Percentiles rank a stretch among this genome's conserved stretches.
Evolutionary conservation across 768 basidiomycete species (phyloP).

Genomic region (Suillus luteus): DNA sequence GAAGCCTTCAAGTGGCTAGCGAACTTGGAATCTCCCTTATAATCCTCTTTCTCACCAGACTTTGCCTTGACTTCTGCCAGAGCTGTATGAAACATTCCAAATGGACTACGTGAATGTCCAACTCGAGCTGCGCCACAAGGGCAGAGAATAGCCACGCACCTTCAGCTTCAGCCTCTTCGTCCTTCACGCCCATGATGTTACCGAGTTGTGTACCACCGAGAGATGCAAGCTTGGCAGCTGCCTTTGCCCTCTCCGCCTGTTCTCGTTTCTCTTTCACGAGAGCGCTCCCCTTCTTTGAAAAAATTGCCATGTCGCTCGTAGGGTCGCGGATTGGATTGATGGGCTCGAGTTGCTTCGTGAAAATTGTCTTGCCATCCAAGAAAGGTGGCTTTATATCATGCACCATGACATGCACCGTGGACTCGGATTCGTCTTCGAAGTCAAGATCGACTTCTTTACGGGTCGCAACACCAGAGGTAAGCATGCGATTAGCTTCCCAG

Average conservation of each 20-base stretch:
- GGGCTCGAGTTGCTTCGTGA: conserved; percentile 94
- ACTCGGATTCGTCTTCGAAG: conserved; percentile 95
- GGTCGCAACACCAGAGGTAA: conserved; percentile 92
- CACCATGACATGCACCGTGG: conserved; percentile 95
- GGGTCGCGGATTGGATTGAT: conserved; percentile 95
- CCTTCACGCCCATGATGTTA: conserved; percentile 96
- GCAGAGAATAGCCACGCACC: conserved; percentile 53
- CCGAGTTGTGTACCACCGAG: conserved; percentile 93
- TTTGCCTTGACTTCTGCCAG: conserved; percentile 50
- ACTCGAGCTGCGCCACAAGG: conserved; percentile 43
- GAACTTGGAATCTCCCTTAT: conserved; percentile 96
- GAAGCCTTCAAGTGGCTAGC: conserved; percentile 88
- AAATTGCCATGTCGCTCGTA: conserved; percentile 93
- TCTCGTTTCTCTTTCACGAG: conserved; percentile 96
- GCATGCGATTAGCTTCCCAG: conserved; percentile 98
- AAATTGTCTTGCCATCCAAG: conserved; percentile 93
- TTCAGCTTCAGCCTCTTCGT: conserved; percentile 91
- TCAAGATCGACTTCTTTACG: conserved; percentile 87
- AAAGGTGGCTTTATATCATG: conserved; percentile 98
- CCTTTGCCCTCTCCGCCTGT: conserved; percentile 93
- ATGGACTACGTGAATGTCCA: conserved; percentile 80
- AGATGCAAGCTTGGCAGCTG: conserved; percentile 91
- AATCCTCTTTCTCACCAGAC: conserved; percentile 60
- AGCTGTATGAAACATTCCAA: conserved; percentile 46
- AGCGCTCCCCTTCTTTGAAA: conserved; percentile 94